Evolutionary conservation across 2,329 filamentous ascomycete genomes (phyloP).

Genomic region (Colletotrichum sp.): DNA sequence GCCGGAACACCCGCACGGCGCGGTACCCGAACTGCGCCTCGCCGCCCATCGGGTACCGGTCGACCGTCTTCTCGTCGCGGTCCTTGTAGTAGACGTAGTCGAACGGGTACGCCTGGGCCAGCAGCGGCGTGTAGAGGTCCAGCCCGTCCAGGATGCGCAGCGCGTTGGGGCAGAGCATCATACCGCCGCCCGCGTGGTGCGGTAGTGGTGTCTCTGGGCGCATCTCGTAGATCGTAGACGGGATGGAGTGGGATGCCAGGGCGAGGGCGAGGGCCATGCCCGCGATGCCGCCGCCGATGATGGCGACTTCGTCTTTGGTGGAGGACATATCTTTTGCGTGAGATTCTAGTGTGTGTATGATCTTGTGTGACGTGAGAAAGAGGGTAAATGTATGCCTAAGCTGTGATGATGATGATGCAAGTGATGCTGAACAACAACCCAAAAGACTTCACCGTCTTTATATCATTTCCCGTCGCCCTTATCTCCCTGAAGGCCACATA

Average conservation of each 20-base stretch:
- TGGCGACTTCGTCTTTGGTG: background rate
- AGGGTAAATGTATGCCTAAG: background rate
- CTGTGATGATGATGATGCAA: background rate
- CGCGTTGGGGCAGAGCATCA: conserved; percentile 66
- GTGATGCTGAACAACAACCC: background rate
- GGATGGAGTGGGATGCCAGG: conserved; percentile 55
- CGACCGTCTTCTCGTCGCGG: conserved; percentile 31
- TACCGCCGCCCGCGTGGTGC: conserved; percentile 55
- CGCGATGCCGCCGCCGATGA: conserved; percentile 17
- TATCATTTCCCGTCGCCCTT: background rate
- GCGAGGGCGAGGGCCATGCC: conserved; percentile 51
- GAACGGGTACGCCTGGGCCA: conserved; percentile 53
- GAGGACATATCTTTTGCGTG: background rate
- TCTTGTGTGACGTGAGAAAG: background rate
- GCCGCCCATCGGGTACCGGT: conserved; percentile 53
- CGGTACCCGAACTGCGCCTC: conserved; percentile 54
- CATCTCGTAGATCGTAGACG: conserved; percentile 56
- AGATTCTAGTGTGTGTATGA: background rate
- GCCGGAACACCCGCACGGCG: conserved; percentile 58
- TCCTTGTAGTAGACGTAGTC: conserved; percentile 52
- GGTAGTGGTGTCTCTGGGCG: conserved; percentile 35
- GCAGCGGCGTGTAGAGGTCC: conserved; percentile 50
- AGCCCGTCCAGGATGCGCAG: conserved; percentile 57
- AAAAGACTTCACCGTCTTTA: background rate
- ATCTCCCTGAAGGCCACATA: background rate